Conservation (phyloP, 768 basidiomycete species). For the Cytidiella melzeri region DNA sequence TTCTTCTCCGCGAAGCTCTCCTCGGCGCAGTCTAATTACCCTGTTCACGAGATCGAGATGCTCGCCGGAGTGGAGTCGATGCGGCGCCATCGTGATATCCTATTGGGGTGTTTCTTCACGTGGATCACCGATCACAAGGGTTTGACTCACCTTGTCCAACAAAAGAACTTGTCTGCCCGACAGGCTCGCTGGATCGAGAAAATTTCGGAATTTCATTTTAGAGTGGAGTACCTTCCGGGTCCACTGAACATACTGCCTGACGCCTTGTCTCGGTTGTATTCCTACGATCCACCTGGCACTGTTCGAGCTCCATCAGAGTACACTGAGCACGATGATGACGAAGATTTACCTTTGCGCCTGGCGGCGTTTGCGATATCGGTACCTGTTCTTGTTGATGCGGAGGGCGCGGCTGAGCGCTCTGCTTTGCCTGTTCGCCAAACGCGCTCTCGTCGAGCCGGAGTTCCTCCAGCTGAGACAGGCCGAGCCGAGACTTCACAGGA, state of each 20-base stretch:
- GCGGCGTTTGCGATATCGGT: conserved; percentile 6
- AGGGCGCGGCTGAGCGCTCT: conserved; percentile 5
- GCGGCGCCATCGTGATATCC: too few relatives aligned
- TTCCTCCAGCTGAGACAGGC: conserved; percentile 7
- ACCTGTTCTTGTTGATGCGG: conserved; percentile 11
- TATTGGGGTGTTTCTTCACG: conserved; percentile 19
- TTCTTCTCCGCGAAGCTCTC: conserved; percentile 25
- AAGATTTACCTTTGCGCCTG: conserved; percentile 1
- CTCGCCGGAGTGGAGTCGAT: conserved; percentile 32
- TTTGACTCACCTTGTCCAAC: conserved; percentile 17
- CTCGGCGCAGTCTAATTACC: conserved; percentile 27
- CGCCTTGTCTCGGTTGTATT: conserved; percentile 19
- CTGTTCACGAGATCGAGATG: conserved; percentile 34
- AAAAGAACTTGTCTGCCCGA: too few relatives aligned
- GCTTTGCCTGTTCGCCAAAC: neutral
- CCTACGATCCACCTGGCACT: conserved; percentile 16
- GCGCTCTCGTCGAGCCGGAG: neutral
- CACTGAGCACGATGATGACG: conserved; percentile 11
- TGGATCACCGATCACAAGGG: conserved; percentile 27
- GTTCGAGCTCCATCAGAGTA: conserved; percentile 20
- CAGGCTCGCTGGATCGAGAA: conserved; percentile 24
- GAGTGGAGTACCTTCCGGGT: conserved; percentile 26
- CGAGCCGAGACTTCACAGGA: conserved; percentile 8
- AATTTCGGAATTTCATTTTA: conserved; percentile 26
- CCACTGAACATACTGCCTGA: conserved; percentile 23